Conservation (phyloP, 1,284 basidiomycete species). For the Apiotrichum gracile region DNA sequence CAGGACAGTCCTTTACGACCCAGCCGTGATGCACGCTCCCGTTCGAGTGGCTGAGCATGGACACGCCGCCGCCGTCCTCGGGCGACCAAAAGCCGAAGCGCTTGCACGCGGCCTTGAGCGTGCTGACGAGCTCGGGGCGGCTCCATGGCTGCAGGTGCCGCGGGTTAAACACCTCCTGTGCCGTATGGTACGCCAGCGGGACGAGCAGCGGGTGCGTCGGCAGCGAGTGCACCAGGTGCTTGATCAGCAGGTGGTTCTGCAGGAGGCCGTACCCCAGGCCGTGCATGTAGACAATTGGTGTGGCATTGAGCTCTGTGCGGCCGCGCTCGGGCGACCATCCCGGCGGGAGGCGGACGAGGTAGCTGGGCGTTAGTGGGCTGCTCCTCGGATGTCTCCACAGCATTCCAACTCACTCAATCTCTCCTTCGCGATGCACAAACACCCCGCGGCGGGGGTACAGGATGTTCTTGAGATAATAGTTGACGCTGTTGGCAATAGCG, state of each 20-base stretch:
- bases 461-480: conserved; percentile 32
- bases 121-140: conserved; percentile 56
- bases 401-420: conserved; percentile 48
- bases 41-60: conserved; percentile 80
- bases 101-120: conserved; percentile 58
- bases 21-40: conserved; percentile 45
- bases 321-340: conserved; percentile 55
- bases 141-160: conserved; percentile 64
- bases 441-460: conserved; percentile 34
- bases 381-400: neutral
- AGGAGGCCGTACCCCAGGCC: conserved; percentile 60
- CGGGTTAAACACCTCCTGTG: conserved; percentile 73
- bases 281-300: conserved; percentile 77
- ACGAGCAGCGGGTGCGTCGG: conserved; percentile 69
- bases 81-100: conserved; percentile 57
- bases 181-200: conserved; percentile 74
- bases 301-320: conserved; percentile 42
- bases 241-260: conserved; percentile 47
- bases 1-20: conserved; percentile 68
- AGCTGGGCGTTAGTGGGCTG: conserved; percentile 50
- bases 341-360: conserved; percentile 64
- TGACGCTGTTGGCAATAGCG: conserved; percentile 55
- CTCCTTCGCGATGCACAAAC: conserved; percentile 35
- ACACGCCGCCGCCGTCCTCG: conserved; percentile 54
- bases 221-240: conserved; percentile 48